Conservation (phyloP, 805 yeast species). For the Ogataea allantospora region DNA sequence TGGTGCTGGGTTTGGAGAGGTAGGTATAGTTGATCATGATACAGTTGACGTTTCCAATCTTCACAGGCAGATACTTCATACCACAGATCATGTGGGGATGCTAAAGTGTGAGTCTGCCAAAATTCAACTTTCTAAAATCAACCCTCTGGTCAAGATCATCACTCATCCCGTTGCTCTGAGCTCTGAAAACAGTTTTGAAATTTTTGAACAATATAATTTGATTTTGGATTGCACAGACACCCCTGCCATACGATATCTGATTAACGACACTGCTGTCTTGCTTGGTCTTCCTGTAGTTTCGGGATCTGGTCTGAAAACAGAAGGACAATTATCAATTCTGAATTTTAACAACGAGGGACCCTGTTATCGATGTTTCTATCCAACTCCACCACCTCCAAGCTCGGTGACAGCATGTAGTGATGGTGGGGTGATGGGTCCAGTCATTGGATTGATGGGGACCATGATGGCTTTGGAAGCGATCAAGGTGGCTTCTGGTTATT, state of each 20-base stretch:
- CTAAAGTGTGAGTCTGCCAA: constrained; percentile 80
- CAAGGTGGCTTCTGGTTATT: constrained; percentile 62
- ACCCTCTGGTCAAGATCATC: constrained; percentile 61
- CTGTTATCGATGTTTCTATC: constrained; percentile 92
- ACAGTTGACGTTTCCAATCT: constrained; percentile 79
- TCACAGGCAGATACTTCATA: constrained; percentile 86
- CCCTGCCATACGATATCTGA: constrained; percentile 80
- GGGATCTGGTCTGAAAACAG: constrained; percentile 88
- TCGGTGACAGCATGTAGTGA: constrained; percentile 84
- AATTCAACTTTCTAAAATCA: constrained; percentile 48
- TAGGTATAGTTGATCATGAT: constrained; percentile 90
- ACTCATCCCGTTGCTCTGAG: constrained; percentile 53
- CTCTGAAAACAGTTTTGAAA: constrained; percentile 57
- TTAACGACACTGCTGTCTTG: constrained; percentile 79
- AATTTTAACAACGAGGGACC: constrained; percentile 73
- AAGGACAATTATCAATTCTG: constrained; percentile 82
- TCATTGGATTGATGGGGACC: constrained; percentile 88
- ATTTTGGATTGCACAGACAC: constrained; percentile 94
- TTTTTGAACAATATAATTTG: constrained; percentile 65
- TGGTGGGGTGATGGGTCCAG: constrained; percentile 94
- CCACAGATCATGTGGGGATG: constrained; percentile 62
- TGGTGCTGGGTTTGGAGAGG: constrained; percentile 82
- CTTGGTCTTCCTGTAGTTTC: constrained; percentile 73
- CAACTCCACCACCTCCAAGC: constrained; percentile 83
- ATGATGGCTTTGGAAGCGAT: constrained; percentile 88